Evolutionary conservation across 2,329 filamentous ascomycete genomes (phyloP).

Genomic region (Hymenoscyphus salicellus): DNA sequence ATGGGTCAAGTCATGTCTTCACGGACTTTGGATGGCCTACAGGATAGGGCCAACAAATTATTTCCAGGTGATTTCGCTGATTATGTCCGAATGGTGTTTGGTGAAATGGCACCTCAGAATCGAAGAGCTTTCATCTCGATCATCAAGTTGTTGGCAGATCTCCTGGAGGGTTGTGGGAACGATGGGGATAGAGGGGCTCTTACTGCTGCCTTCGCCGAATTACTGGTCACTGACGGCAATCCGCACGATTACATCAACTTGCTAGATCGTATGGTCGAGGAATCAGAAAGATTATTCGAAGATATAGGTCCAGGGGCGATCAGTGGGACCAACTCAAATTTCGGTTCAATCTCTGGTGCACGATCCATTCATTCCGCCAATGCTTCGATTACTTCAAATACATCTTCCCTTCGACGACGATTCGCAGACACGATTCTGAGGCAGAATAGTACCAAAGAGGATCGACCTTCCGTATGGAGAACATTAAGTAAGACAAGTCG

Average conservation of each 20-base stretch:
- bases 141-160: slow-evolving; percentile 79
- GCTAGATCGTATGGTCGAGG: slow-evolving; percentile 83
- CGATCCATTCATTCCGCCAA: slow-evolving; percentile 39
- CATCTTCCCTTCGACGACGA: slow-evolving; percentile 78
- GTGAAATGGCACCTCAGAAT: slow-evolving; percentile 67
- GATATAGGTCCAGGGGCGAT: slow-evolving; percentile 45
- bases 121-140: slow-evolving; percentile 76
- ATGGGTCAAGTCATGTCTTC: slow-evolving; percentile 81
- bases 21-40: slow-evolving; percentile 69
- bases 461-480: slow-evolving; percentile 75
- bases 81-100: slow-evolving; percentile 62
- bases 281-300: slow-evolving; percentile 85
- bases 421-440: slow-evolving; percentile 76
- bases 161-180: slow-evolving; percentile 85
- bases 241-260: slow-evolving; percentile 84
- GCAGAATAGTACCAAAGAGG: slow-evolving; percentile 73
- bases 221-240: slow-evolving; percentile 74
- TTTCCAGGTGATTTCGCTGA: slow-evolving; percentile 71
- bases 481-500: slow-evolving; percentile 81
- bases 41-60: slow-evolving; percentile 61
- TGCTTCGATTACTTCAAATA: slow-evolving; percentile 79
- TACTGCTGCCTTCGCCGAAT: slow-evolving; percentile 83
- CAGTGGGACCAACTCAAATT: slow-evolving; percentile 23
- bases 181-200: slow-evolving; percentile 86
- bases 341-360: slow-evolving; percentile 30